Evolutionary conservation across 805 yeast genomes (phyloP), one percentile per base, ranked within the genome.

Genomic region (Isabelozyma heimii): DNA sequence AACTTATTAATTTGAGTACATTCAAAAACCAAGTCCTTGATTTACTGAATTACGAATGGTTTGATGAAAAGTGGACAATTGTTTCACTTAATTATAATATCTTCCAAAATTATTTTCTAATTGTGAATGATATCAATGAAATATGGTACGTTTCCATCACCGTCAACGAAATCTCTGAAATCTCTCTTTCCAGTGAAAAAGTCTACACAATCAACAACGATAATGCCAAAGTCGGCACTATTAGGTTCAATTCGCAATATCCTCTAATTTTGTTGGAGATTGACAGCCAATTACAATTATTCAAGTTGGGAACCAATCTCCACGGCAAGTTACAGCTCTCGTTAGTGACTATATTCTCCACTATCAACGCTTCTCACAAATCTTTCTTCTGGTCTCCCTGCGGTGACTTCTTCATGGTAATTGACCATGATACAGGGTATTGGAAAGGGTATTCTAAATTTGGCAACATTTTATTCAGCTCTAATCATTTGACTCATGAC

Each of bases 401-500:
- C 50, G 79, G 77, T 3, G 56, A 55, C 16, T 72, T 64, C 47
- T 68, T 71, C 41, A 47, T 56, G 10, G 27, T 60, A 5, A 49
- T 62, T 6, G 56, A 61, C 47, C 33, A 45, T 3, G 37, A 47
- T 6, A 50, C 62, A 17, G 64, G 63, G 1, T 44, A 46, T 37
- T 73, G 76, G 76, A 55, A 59, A 14, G 51, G 71, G 14, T 52
- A 58, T 37, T 64, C 76, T 5, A 65, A 62, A 50, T 70, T 71
- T 49, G 77, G 77, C 2, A 57, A 60, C 28, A 47, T 51, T 5
- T 51, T 61, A 5, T 71, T 69, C 49, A 63, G 62, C 46, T 64
- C 73, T 0, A 43, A 45, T 4, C 58, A 57, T 28, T 47, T 61
- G 1, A 48, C 55, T 2, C 55, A 58, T 27, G 74, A 68, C 43